These are phyloP conservation scores for Diaporthe humulicola DNA, from an alignment of 2,329 filamentous ascomycete species.

Conservation along the genomic window DNA sequence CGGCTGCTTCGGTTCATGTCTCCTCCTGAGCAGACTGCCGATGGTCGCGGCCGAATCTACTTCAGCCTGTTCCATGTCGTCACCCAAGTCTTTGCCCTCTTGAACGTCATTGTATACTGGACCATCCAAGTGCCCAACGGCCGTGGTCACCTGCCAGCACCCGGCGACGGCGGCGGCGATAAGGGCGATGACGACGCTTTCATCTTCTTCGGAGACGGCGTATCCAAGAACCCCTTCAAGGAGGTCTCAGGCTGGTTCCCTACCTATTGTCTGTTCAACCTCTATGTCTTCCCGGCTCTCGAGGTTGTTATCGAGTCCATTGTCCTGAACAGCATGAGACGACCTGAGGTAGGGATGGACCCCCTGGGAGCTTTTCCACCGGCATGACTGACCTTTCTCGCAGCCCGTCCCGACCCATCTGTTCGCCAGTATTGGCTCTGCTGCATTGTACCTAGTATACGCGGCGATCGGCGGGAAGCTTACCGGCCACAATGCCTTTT, in stretches of 20 bases:
- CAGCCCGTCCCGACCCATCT: conserved; percentile 61
- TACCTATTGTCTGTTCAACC: conserved; percentile 60
- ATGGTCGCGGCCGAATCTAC: conserved; percentile 57
- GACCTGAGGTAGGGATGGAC: conserved; percentile 56
- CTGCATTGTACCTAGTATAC: conserved; percentile 63
- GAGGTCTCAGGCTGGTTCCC: conserved; percentile 63
- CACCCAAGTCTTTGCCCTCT: conserved; percentile 60
- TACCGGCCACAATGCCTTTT: conserved; percentile 62
- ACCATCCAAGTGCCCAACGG: conserved; percentile 52
- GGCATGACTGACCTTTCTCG: conserved; percentile 9
- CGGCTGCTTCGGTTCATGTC: conserved; percentile 57
- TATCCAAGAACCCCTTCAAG: conserved; percentile 52
- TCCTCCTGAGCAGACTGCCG: conserved; percentile 57
- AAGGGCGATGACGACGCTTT: conserved; percentile 14
- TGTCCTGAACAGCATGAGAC: conserved; percentile 66
- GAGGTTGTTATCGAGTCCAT: conserved; percentile 61
- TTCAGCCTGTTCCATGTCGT: conserved; percentile 66
- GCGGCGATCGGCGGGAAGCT: conserved; percentile 60
- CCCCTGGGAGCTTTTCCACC: not conserved
- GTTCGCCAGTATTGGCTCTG: conserved; percentile 55
- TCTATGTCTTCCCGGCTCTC: conserved; percentile 58
- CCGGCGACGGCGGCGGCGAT: conserved; percentile 30
- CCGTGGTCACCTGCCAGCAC: conserved; percentile 50
- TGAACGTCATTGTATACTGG: conserved; percentile 67
- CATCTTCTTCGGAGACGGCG: conserved; percentile 2